These are phyloP conservation scores for Plasmodium knowlesi DNA, from an alignment of 169 alveolate genomes.

Conservation along the genomic window DNA sequence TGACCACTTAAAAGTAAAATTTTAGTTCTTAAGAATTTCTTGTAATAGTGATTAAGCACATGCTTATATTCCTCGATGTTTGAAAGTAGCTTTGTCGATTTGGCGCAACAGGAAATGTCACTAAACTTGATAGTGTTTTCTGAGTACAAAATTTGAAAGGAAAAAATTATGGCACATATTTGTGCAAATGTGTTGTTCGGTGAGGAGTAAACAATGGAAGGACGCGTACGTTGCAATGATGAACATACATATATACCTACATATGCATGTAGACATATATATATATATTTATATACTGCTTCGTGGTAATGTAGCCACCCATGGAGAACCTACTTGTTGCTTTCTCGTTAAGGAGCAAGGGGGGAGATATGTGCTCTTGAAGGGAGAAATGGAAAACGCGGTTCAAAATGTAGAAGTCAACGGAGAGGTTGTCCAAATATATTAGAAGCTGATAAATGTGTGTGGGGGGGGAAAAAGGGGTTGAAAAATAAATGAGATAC, in stretches of 20 bases:
- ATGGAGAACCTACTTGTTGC: conserved; percentile 1
- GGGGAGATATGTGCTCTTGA: neutral
- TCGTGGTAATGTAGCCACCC: neutral
- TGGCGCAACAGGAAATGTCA: neutral
- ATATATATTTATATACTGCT: neutral
- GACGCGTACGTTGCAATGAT: neutral
- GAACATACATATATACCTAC: neutral
- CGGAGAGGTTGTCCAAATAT: conserved; percentile 27
- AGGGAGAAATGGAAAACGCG: conserved; percentile 1
- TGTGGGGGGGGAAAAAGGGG: neutral
- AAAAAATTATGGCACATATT: neutral
- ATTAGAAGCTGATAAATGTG: conserved; percentile 15
- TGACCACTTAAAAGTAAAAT: neutral
- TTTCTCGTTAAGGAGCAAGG: conserved; percentile 2
- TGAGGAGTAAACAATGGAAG: neutral
- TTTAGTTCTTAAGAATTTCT: conserved; percentile 7
- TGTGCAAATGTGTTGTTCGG: neutral
- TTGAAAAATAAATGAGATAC: neutral
- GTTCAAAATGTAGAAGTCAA: conserved; percentile 50
- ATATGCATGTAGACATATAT: neutral
- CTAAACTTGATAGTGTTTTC: neutral
- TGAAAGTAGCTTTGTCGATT: neutral
- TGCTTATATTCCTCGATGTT: neutral
- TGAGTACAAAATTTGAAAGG: neutral
- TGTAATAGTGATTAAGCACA: conserved; percentile 3